Evolutionary conservation across 2,329 filamentous ascomycete species (phyloP), one percentile per base, ranked within the genome.

Genomic region (Diaporthe citriasiana): DNA sequence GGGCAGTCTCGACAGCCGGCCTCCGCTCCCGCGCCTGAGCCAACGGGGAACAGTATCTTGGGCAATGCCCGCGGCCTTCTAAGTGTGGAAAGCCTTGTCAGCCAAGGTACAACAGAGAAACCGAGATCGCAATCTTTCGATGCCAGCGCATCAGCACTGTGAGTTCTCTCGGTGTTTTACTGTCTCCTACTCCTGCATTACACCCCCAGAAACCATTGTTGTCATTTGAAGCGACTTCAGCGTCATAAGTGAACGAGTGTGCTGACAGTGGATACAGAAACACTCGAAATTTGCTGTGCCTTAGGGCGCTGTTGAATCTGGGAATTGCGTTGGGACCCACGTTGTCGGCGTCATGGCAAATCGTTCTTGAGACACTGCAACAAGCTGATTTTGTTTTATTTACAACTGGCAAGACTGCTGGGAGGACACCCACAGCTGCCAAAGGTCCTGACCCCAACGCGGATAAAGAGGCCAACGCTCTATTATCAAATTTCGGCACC

Each of bases 311-410:
- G 22, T 85, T 99, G n/a, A 99, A 99, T 78, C 85, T 99, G 4
- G 97, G 97, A 2, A 99, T 98, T 79, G 97, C 97, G 3, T 85
- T 99, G 1, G 97, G 97, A 0, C 95, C 97, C 4, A 98, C 95
- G 0, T 87, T 99, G 0, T 92, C 93, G 47, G 87, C 89, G 19
- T 94, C 96, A 0, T 99, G 97, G 94, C 92, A 92, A 1, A 98
- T 99, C 73, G 88, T 99, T 22, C 88, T 99, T 1, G 95, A 97
- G 79, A 97, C 95, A 0, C 85, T 99, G 10, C 95, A 98, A 79
- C 94, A 98, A 82, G 95, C 96, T 3, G 97, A 98, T 78, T 91
- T 97, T 76, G 92, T 98, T 5, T 88, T 98, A 35, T 93, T 92
- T 72, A 88, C 90, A 15, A 90, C 88, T 19, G 88, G 88, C 15